Base-by-base conservation (phyloP, 257 asterid genomes). In the Gentiana macrophylla region DNA sequence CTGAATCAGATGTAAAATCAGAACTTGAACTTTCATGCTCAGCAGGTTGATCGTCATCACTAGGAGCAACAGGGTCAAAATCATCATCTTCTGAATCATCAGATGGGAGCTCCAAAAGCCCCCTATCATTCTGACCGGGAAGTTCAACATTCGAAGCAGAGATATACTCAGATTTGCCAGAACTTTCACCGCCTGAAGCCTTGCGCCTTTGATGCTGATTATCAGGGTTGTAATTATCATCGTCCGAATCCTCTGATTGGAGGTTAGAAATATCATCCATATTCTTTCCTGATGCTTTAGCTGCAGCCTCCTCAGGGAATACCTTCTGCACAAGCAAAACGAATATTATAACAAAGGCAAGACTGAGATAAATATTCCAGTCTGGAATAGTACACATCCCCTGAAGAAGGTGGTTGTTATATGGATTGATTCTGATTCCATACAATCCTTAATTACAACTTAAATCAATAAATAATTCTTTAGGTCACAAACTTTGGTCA, bases 31-130 rank as follows among this genome's bases (percentile, higher is more conserved):
- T 61, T 53, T 78, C 85, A 67, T 73, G 66, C 70, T 79, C 69
- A 64, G 57, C 80, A 58, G 63, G 77, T 63, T 71, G 70, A 46
- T 70, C 78, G 54, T 60, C 38, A n/a, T n/a, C n/a, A 41, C 46
- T 2, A 12, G 77, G 70, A 70, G 75, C 84, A 62, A 76, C 57
- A 43, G 95, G 98, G 66, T 82, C 84, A 72, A 70, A 90, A 74
- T 90, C 96, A 58, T 77, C 96, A 67, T 90, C 98, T 72, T 84
- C 98, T 5, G 96, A 86, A 80, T 90, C 98, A 49, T 90, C 98
- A 70, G 95, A 84, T 67, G 95, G 87, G 67, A 82, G 75, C 64
- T 79, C 86, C 55, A 52, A 37, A 49, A 51, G 43, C 37, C 63
- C 76, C 32, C 79, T 77, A 52, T 72, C 63, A 48, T 73, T 72